Conservation (phyloP, 2,329 filamentous ascomycete species). For the Penicillium thymicola region DNA sequence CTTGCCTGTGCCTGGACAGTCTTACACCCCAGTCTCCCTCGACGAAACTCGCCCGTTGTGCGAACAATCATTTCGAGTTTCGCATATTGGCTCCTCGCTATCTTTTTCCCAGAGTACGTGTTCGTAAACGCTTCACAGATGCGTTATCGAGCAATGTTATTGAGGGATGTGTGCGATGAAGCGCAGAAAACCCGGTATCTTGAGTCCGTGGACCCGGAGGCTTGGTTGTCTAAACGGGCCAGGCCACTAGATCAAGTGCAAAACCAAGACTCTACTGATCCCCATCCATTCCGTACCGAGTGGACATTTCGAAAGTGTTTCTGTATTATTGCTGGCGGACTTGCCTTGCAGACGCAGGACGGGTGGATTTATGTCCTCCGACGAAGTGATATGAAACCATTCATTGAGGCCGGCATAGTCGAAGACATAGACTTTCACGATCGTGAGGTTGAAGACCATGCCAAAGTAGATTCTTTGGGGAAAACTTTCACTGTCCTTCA, state of each 20-base stretch:
- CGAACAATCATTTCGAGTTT: not conserved
- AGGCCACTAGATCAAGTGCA: not conserved
- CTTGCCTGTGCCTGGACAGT: not conserved
- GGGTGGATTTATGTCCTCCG: conserved; percentile 6
- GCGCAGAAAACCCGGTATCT: not conserved
- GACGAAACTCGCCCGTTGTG: not conserved
- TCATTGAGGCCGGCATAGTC: conserved; percentile 9
- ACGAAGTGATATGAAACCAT: not conserved
- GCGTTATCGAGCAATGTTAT: not conserved
- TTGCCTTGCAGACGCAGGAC: conserved; percentile 8
- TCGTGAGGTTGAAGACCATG: conserved; percentile 15
- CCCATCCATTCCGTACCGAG: not conserved
- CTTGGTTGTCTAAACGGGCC: not conserved
- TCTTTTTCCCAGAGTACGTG: not conserved
- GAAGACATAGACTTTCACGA: not conserved
- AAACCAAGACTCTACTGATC: not conserved
- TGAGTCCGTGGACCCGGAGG: not conserved
- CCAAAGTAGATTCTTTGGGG: conserved; percentile 15
- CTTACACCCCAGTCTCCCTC: not conserved
- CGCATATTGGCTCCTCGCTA: not conserved
- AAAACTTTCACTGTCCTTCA: conserved; percentile 16
- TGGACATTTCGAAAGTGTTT: not conserved
- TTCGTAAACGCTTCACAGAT: not conserved
- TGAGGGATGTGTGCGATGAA: not conserved
- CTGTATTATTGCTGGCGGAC: not conserved